A percentile compares a stretch with the other conserved stretches of the same genome.
Evolutionary conservation across 2,329 filamentous ascomycete genomes (phyloP).

Genomic region (Exophiala dermatitidis): DNA sequence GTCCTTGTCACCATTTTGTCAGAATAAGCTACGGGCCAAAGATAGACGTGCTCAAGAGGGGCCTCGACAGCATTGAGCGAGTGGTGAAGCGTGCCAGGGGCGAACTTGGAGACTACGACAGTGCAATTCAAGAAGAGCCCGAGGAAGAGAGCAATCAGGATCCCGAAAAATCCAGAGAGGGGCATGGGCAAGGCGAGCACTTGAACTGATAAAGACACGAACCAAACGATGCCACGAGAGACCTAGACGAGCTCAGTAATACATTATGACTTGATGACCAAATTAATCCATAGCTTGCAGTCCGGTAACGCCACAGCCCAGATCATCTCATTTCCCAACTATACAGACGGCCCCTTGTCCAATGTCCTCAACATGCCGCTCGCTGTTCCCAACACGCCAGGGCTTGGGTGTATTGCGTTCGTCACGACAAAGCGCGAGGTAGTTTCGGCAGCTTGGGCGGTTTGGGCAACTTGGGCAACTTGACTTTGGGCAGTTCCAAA

Average conservation of each 20-base stretch:
- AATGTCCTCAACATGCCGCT: no score
- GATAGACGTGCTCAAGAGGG: constrained; percentile 70
- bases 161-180: constrained; percentile 8
- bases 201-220: constrained; percentile 1
- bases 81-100: constrained; percentile 52
- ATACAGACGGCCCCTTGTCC: no score
- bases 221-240: no score
- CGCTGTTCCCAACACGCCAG: background rate
- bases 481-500: constrained; percentile 20
- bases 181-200: constrained; percentile 6
- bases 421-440: constrained; percentile 5
- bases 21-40: constrained; percentile 72
- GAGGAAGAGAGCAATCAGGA: constrained; percentile 7
- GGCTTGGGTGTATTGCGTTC: background rate
- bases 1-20: constrained; percentile 87
- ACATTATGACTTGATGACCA: constrained; percentile 2
- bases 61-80: constrained; percentile 76
- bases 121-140: constrained; percentile 20
- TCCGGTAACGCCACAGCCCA: background rate
- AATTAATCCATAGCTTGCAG: background rate
- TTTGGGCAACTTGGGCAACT: constrained; percentile 14
- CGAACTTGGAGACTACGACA: constrained; percentile 22
- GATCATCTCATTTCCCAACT: no score
- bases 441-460: constrained; percentile 11
- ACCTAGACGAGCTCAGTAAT: background rate